Evolutionary conservation across 2,329 filamentous ascomycete species (phyloP).

Genomic region (Cladophialophora carrionii): DNA sequence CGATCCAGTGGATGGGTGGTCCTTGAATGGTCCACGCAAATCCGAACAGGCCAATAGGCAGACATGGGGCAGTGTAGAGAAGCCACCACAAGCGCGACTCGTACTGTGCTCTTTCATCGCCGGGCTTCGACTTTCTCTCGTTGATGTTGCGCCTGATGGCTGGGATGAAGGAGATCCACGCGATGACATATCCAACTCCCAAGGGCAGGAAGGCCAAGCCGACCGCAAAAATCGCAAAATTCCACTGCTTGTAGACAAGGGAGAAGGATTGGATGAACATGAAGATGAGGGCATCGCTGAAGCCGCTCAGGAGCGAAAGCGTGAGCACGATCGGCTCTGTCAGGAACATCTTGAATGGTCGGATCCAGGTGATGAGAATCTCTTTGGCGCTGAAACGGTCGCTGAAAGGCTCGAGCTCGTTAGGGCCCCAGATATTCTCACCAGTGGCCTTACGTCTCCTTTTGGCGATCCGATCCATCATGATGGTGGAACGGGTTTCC

Average conservation of each 20-base stretch:
- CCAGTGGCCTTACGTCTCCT: slow-evolving; percentile 67
- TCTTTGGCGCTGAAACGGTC: slow-evolving; percentile 61
- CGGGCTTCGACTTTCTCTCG: slow-evolving; percentile 52
- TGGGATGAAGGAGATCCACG: slow-evolving; percentile 61
- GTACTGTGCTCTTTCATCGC: slow-evolving; percentile 63
- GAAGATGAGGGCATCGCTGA: slow-evolving; percentile 68
- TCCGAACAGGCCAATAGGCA: slow-evolving; percentile 65
- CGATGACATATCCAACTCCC: slow-evolving; percentile 62
- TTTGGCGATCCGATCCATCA: slow-evolving; percentile 80
- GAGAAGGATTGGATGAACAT: slow-evolving; percentile 67
- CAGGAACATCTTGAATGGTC: slow-evolving; percentile 66
- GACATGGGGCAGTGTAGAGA: slow-evolving; percentile 61
- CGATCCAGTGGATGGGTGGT: slow-evolving; percentile 64
- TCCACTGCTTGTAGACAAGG: slow-evolving; percentile 64
- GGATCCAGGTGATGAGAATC: slow-evolving; percentile 60
- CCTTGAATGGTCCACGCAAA: slow-evolving; percentile 65
- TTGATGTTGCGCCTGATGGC: slow-evolving; percentile 56
- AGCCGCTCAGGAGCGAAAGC: slow-evolving; percentile 65
- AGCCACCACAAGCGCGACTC: slow-evolving; percentile 65
- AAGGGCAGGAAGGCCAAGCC: slow-evolving; percentile 61
- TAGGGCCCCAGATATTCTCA: slow-evolving; percentile 70
- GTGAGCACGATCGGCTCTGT: slow-evolving; percentile 67
- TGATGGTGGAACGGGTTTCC: slow-evolving; percentile 74
- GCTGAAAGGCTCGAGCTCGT: slow-evolving; percentile 66
- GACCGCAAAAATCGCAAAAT: slow-evolving; percentile 55